Evolutionary conservation across 306 rosid genomes (phyloP), one percentile per base, ranked within the genome.

Genomic region (Geum urbanum): DNA sequence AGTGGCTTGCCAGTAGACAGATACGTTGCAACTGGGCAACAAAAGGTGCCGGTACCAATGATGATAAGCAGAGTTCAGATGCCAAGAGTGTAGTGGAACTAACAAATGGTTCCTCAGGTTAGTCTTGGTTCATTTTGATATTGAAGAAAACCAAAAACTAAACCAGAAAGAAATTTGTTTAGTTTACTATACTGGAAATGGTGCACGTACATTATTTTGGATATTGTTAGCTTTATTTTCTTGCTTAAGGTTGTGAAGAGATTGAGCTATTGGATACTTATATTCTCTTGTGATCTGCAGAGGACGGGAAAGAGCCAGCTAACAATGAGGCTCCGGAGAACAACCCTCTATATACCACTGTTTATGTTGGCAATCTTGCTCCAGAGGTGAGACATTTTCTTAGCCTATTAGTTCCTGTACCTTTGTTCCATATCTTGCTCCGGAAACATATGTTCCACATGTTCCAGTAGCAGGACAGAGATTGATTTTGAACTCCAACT

Each of bases 21-120:
- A 94, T 91, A 69, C 96, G 96, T 20, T 94, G 97, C 75, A 94
- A 94, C 80, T 94, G 99, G 99, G 99, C 99, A 58, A 86, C 95
- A 48, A 94, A 94, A 82, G 99, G 97, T 77, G 97, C 99, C 69
- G 88, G 72, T 20, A 61, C 88, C 47, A 88, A 41, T 66, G 99
- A 91, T 44, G 99, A 94, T 76, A 91, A 87, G 82, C 91, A 80
- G 82, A 87, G 72, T 74, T 80, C 92, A 61, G 99, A 94, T 41
- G 69, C 82, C 32, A 94, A 94, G 78, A 88, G 91, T 71, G 89
- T 91, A 67, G 95, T 89, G 63, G 99, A 94, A 82, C 88, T 91
- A 53, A 87, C 95, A 72, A 94, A 83, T 76, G 97, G 92, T 20
- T 85, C 96, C 79, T 92, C 99, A 63, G 97, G 97, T 94, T 67